Evolutionary conservation across 805 yeast species (phyloP).

Genomic region (Yamadazyma philogaea): DNA sequence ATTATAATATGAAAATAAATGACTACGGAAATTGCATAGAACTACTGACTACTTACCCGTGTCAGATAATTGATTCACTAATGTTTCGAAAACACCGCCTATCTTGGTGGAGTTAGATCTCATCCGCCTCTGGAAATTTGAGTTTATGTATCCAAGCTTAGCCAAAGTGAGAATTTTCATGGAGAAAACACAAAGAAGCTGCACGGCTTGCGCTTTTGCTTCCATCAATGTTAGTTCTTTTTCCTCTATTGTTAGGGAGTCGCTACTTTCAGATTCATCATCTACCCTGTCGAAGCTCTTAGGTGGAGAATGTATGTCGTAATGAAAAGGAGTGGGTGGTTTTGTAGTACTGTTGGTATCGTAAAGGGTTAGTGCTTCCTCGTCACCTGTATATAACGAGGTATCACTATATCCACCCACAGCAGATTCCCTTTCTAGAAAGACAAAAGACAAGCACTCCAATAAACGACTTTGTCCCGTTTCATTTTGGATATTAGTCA

Average conservation of each 20-base stretch:
- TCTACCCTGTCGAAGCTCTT: not conserved
- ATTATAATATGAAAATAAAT: too few relatives aligned
- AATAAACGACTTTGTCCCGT: not conserved
- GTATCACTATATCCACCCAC: not conserved
- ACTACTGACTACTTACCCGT: not conserved
- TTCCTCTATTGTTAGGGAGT: not conserved
- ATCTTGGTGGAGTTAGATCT: constrained; percentile 32
- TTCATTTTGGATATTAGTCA: not conserved
- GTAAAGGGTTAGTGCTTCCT: constrained; percentile 1
- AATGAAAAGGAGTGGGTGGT: not conserved
- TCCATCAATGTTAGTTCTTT: not conserved
- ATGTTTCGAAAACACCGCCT: constrained; percentile 30
- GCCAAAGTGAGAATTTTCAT: constrained; percentile 37
- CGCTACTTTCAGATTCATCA: not conserved
- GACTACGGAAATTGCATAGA: too few relatives aligned
- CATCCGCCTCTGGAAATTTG: constrained; percentile 28
- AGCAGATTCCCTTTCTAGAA: constrained; percentile 1
- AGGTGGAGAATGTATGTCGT: not conserved
- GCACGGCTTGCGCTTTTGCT: constrained; percentile 23
- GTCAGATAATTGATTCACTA: not conserved
- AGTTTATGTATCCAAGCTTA: constrained; percentile 30
- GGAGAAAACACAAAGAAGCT: constrained; percentile 39
- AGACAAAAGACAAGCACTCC: not conserved
- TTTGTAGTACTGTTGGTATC: not conserved
- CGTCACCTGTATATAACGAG: not conserved